Conservation (phyloP, 1,284 basidiomycete species). For the Lentinus polychrous region DNA sequence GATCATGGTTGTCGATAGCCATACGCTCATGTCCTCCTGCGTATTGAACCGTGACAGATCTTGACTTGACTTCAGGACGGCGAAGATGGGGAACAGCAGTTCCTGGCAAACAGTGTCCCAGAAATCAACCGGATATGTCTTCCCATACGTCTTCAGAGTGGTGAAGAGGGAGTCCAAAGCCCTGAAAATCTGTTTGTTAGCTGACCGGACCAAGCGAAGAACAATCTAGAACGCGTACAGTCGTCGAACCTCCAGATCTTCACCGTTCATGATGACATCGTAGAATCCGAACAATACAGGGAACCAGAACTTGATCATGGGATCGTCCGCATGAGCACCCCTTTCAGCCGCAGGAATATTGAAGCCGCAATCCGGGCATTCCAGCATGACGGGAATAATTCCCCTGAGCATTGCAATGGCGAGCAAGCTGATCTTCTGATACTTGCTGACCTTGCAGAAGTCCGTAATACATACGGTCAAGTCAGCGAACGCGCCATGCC, state of each 20-base stretch:
- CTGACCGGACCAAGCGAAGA: not conserved
- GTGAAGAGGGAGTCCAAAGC: constrained; percentile 95
- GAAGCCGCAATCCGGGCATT: constrained; percentile 76
- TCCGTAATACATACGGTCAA: constrained; percentile 96
- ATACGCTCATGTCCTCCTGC: constrained; percentile 99
- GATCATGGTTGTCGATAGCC: constrained; percentile 99
- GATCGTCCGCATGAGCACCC: constrained; percentile 55
- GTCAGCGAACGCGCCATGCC: constrained; percentile 92
- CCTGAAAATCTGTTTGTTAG: constrained; percentile 33
- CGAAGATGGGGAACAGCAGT: constrained; percentile 97
- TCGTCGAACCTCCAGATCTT: constrained; percentile 95
- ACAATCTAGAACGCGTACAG: constrained; percentile 52
- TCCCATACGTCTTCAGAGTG: constrained; percentile 88
- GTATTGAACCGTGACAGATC: constrained; percentile 91
- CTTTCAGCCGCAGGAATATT: constrained; percentile 30
- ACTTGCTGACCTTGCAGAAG: constrained; percentile 98
- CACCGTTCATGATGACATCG: constrained; percentile 99
- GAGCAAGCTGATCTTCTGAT: constrained; percentile 95
- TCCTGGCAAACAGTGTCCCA: constrained; percentile 99
- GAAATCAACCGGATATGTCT: constrained; percentile 85
- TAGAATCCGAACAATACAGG: constrained; percentile 96
- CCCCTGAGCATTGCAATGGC: constrained; percentile 96
- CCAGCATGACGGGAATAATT: constrained; percentile 88
- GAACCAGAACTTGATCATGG: constrained; percentile 96
- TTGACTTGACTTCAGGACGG: constrained; percentile 86